A percentile compares a stretch with the other conserved stretches of the same genome.
Evolutionary conservation across 75 land plant species (phyloP).

Genomic region (Cryptomeria japonica): DNA sequence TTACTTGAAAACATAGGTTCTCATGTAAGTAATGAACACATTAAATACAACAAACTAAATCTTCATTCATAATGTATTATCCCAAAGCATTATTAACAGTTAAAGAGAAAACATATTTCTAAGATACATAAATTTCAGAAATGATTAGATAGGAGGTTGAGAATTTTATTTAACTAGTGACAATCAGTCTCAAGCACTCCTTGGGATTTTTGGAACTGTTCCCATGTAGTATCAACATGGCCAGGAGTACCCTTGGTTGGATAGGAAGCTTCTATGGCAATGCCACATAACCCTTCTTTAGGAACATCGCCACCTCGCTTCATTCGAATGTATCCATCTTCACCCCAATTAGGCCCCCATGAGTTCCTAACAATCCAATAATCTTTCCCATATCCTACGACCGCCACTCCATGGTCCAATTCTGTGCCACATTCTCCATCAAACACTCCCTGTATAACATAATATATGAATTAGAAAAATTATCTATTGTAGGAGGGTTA

Average conservation of each 20-base stretch:
- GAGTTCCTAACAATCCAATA: conserved; percentile 44
- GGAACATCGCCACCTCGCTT: neutral
- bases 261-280: conserved; percentile 12
- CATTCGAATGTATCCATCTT: conserved; percentile 16
- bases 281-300: conserved; percentile 7
- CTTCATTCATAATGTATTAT: too few species aligned
- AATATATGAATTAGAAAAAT: too few species aligned
- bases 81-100: too few species aligned
- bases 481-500: neutral
- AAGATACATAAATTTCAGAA: too few species aligned
- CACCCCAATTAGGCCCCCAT: conserved; percentile 31
- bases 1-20: too few species aligned
- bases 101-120: too few species aligned
- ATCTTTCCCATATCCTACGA: conserved; percentile 24
- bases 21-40: too few species aligned
- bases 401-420: conserved; percentile 31
- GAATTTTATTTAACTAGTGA: too few species aligned
- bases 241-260: neutral
- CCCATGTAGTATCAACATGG: neutral
- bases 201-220: neutral
- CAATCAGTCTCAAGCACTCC: neutral
- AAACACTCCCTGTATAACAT: conserved; percentile 42
- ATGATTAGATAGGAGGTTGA: too few species aligned
- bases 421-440: conserved; percentile 35
- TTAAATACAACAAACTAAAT: too few species aligned